Conservation (phyloP, 164 flowering plant species). For the Santalum album region DNA sequence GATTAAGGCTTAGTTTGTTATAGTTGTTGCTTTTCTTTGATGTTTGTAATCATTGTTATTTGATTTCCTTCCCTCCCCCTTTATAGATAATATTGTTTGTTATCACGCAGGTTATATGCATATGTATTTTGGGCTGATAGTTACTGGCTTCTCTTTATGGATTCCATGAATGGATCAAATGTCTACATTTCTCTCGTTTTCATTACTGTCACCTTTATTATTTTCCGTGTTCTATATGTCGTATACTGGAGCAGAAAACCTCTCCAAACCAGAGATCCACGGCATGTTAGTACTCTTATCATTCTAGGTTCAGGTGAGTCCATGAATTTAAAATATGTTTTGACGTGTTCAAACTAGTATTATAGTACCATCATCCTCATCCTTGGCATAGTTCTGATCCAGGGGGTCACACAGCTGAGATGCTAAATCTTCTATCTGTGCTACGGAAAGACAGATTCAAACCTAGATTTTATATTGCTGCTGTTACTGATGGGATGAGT, state of each 20-base stretch:
- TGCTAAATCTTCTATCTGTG: slow-evolving; percentile 67
- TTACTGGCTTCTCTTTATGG: too few species aligned
- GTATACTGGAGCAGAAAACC: slow-evolving; percentile 38
- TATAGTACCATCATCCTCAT: slow-evolving; percentile 2
- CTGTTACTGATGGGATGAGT: slow-evolving; percentile 90
- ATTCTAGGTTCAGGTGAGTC: slow-evolving; percentile 73
- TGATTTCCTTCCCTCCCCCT: too few species aligned
- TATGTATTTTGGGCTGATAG: too few species aligned
- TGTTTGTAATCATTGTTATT: too few species aligned
- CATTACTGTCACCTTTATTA: slow-evolving; percentile 15
- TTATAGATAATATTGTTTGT: too few species aligned
- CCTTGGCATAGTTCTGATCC: slow-evolving; percentile 7
- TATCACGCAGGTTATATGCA: too few species aligned
- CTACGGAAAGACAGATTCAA: slow-evolving; percentile 54
- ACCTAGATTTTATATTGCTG: slow-evolving; percentile 75
- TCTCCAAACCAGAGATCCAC: slow-evolving; percentile 7
- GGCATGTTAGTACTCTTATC: slow-evolving; percentile 52
- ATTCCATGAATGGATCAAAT: too few species aligned
- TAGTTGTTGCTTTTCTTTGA: too few species aligned
- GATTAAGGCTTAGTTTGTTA: too few species aligned
- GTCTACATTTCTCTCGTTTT: background rate
- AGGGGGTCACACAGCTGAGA: slow-evolving; percentile 99
- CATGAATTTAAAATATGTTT: background rate
- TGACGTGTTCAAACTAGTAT: background rate
- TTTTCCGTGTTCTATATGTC: slow-evolving; percentile 42